Evolutionary conservation across 1,284 basidiomycete genomes (phyloP).

Genomic region (Moesziomyces parantarcticus): DNA sequence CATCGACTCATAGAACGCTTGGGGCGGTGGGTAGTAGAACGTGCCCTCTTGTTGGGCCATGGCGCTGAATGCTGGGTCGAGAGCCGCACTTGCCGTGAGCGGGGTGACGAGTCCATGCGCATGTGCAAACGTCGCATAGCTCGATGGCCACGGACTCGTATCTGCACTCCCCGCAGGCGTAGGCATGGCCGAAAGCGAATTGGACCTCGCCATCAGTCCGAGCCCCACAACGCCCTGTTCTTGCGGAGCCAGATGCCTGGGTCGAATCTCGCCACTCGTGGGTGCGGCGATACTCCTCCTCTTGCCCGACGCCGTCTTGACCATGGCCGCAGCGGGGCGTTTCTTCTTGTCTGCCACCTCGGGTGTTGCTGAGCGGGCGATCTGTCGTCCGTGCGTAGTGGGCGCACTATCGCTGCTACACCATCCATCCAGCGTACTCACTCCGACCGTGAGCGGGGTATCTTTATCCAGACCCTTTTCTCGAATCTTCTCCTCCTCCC

Average conservation of each 20-base stretch:
- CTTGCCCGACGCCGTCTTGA: conserved; percentile 22
- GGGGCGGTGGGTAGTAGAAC: not conserved
- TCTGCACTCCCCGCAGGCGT: too few relatives aligned
- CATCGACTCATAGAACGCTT: too few relatives aligned
- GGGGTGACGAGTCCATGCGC: too few relatives aligned
- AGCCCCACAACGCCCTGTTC: too few relatives aligned
- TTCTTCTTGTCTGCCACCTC: conserved; percentile 20
- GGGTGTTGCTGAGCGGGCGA: conserved; percentile 30
- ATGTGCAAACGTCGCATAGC: too few relatives aligned
- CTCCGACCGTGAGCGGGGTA: conserved; percentile 53
- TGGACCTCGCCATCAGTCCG: too few relatives aligned
- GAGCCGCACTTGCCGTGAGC: too few relatives aligned
- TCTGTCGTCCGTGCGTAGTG: conserved; percentile 24
- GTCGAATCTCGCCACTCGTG: not conserved
- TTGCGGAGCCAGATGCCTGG: not conserved
- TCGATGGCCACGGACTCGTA: too few relatives aligned
- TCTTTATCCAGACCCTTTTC: conserved; percentile 36
- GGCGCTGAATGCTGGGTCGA: too few relatives aligned
- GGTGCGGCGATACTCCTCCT: conserved; percentile 21
- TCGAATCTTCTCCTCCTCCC: conserved; percentile 64
- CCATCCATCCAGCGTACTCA: conserved; percentile 62
- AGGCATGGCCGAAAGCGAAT: too few relatives aligned
- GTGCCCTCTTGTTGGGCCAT: not conserved
- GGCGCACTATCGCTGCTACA: conserved; percentile 14
- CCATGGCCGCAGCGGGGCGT: conserved; percentile 3